Conservation (phyloP, 768 basidiomycete species). For the Vararia minispora region DNA sequence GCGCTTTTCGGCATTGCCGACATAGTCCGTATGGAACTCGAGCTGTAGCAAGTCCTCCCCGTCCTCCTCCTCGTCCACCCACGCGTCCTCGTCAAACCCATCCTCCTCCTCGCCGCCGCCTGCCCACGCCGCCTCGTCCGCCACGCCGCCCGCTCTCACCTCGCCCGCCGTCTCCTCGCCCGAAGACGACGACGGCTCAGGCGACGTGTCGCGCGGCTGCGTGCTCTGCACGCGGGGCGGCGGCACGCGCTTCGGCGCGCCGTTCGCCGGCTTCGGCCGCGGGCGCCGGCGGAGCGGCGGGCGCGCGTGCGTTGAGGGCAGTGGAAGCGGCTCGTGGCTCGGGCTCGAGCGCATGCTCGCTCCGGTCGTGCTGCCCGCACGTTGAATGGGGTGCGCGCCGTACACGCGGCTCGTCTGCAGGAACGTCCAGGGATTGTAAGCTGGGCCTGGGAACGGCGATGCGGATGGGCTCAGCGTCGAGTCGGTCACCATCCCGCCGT, state of each 20-base stretch:
- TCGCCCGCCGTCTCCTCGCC: conserved; percentile 78
- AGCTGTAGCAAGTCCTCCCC: conserved; percentile 63
- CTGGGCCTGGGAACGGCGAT: conserved; percentile 56
- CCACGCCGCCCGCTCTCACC: conserved; percentile 19
- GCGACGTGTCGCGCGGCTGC: conserved; percentile 72
- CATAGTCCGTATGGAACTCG: conserved; percentile 65
- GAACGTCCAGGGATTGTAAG: conserved; percentile 67
- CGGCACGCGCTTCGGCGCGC: conserved; percentile 34
- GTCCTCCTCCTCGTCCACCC: conserved; percentile 68
- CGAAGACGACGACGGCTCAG: conserved; percentile 54
- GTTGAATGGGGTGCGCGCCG: conserved; percentile 8
- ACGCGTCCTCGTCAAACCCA: conserved; percentile 39
- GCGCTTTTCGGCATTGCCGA: conserved; percentile 56
- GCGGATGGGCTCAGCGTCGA: conserved; percentile 69
- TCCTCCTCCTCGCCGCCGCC: conserved; percentile 27
- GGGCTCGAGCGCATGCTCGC: conserved; percentile 65
- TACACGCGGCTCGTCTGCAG: conserved; percentile 28
- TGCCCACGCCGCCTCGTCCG: conserved; percentile 25
- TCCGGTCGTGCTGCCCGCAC: conserved; percentile 26
- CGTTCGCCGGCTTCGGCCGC: conserved; percentile 15
- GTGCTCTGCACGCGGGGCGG: conserved; percentile 77
- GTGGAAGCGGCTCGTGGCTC: conserved; percentile 50
- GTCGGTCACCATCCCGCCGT: conserved; percentile 50
- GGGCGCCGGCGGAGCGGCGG: conserved; percentile 36
- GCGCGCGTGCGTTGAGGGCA: conserved; percentile 41